Percentiles rank a stretch among this genome's conserved stretches.
Evolutionary conservation across 2,329 filamentous ascomycete species (phyloP).

Genomic region (Dichotomopilus funicola): DNA sequence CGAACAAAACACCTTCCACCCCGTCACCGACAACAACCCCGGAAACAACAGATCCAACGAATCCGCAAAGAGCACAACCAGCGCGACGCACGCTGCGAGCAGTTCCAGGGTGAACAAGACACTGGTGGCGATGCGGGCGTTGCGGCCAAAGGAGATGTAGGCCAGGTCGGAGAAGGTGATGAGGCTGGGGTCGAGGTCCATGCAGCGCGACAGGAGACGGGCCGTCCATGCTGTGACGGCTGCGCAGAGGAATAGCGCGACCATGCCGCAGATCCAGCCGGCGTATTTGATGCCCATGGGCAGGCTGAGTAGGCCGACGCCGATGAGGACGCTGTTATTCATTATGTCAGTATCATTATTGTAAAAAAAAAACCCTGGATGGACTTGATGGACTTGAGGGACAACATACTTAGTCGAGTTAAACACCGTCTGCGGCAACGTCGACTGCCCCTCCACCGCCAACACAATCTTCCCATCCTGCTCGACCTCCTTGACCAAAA

Average conservation of each 20-base stretch:
- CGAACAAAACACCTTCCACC: conserved; percentile 84
- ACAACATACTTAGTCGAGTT: conserved; percentile 72
- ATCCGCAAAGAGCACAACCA: conserved; percentile 90
- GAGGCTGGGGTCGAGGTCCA: conserved; percentile 75
- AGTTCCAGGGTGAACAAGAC: conserved; percentile 84
- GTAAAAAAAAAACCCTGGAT: neutral
- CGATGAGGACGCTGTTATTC: conserved; percentile 62
- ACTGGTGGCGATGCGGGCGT: conserved; percentile 74
- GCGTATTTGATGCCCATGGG: conserved; percentile 82
- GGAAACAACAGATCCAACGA: conserved; percentile 75
- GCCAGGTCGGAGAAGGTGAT: conserved; percentile 94
- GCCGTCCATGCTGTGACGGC: conserved; percentile 79
- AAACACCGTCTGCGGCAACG: conserved; percentile 88
- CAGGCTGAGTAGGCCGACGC: conserved; percentile 80
- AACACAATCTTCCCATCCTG: conserved; percentile 81
- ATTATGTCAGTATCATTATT: neutral
- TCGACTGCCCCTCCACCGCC: conserved; percentile 87
- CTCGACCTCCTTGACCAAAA: conserved; percentile 84
- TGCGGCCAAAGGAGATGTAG: conserved; percentile 80
- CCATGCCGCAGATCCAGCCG: conserved; percentile 78
- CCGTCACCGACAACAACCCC: conserved; percentile 53
- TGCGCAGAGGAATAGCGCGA: conserved; percentile 68
- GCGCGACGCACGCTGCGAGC: conserved; percentile 78
- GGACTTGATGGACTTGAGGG: neutral
- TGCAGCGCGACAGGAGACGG: conserved; percentile 75